Conservation (phyloP, 768 basidiomycete species). For the Tylopilus subfusipes region DNA sequence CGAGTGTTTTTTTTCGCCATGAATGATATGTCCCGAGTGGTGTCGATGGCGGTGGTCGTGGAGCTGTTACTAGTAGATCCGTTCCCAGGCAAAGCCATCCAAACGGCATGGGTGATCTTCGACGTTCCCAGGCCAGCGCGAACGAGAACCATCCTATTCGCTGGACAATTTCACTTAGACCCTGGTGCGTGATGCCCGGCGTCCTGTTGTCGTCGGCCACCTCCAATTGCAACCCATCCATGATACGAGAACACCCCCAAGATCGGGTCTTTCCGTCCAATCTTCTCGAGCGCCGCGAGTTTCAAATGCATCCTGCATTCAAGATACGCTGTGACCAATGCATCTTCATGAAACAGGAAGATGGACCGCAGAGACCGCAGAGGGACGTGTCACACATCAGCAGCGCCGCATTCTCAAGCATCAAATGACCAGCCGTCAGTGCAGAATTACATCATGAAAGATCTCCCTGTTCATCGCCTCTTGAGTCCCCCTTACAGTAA, state of each 20-base stretch:
- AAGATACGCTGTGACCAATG: slow-evolving; percentile 10
- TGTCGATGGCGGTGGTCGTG: slow-evolving; percentile 16
- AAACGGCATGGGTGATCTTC: too few relatives aligned
- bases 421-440: neutral
- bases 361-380: slow-evolving; percentile 13
- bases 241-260: neutral
- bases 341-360: slow-evolving; percentile 23
- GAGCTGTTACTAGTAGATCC: neutral
- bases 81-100: neutral
- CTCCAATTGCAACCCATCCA: neutral
- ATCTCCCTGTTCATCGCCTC: neutral
- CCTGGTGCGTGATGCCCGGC: neutral
- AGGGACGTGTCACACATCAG: slow-evolving; percentile 10
- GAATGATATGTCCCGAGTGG: neutral
- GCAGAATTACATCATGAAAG: slow-evolving; percentile 8
- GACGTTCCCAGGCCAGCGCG: neutral
- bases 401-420: slow-evolving; percentile 6
- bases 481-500: slow-evolving; percentile 1
- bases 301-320: slow-evolving; percentile 4
- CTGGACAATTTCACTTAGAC: neutral
- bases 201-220: neutral
- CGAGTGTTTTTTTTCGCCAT: neutral
- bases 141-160: neutral
- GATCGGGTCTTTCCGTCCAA: slow-evolving; percentile 1
- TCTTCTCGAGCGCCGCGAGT: slow-evolving; percentile 5